A percentile compares a stretch with the other conserved stretches of the same genome.
phyloP scores from a whole-genome alignment of 805 yeast genomes.

The Kurtzmaniella cleridarum region DNA sequence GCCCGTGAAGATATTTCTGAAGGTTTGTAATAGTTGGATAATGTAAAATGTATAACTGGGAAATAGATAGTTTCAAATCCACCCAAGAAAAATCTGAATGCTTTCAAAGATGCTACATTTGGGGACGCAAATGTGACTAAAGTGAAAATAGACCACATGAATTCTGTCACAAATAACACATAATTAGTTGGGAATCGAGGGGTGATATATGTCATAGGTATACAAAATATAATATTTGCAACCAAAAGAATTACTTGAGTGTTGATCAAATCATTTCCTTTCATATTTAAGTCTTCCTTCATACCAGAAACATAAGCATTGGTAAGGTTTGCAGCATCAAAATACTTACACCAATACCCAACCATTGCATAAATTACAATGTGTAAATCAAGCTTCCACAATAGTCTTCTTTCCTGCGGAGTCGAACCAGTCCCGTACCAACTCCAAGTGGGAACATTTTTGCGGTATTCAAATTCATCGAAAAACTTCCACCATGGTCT shows the following conservation, averaged over 20 bases:
- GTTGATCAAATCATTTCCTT: slow-evolving; percentile 23
- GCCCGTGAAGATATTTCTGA: slow-evolving; percentile 21
- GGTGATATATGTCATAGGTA: slow-evolving; percentile 19
- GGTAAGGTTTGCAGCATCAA: slow-evolving; percentile 17
- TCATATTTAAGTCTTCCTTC: slow-evolving; percentile 18
- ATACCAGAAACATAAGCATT: slow-evolving; percentile 24
- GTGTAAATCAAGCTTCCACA: slow-evolving; percentile 24
- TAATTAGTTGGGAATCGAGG: slow-evolving; percentile 14
- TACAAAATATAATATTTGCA: slow-evolving; percentile 20
- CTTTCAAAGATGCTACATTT: slow-evolving; percentile 16
- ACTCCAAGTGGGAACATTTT: slow-evolving; percentile 12
- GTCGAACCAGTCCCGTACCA: slow-evolving; percentile 24
- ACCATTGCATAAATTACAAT: slow-evolving; percentile 21
- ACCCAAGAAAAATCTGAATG: slow-evolving; percentile 20
- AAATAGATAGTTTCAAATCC: slow-evolving; percentile 22
- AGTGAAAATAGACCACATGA: slow-evolving; percentile 18
- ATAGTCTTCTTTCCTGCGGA: slow-evolving; percentile 22
- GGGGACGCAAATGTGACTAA: slow-evolving; percentile 14
- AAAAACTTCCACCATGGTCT: slow-evolving; percentile 47
- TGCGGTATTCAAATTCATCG: slow-evolving; percentile 28
- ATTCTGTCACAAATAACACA: slow-evolving; percentile 10
- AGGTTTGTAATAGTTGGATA: slow-evolving; percentile 20
- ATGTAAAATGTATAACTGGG: slow-evolving; percentile 21
- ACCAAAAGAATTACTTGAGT: slow-evolving; percentile 20
- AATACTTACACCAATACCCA: slow-evolving; percentile 21